Evolutionary conservation across 345 rosid species (phyloP).

Genomic region (Conringia planisiliqua): DNA sequence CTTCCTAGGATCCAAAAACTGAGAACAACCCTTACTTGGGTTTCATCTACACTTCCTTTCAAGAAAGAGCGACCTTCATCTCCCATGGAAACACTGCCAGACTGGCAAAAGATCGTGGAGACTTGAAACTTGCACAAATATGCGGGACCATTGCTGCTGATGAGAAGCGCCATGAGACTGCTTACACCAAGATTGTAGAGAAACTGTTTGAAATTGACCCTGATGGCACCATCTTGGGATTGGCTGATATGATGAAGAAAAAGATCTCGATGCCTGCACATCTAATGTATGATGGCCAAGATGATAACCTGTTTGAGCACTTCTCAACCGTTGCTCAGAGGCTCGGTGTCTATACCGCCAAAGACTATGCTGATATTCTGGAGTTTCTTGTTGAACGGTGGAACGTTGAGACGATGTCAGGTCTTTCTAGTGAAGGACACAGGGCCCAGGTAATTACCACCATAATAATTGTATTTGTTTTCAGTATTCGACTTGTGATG

Average conservation of each 20-base stretch:
- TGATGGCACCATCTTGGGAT: conserved; percentile 52
- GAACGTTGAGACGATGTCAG: conserved; percentile 49
- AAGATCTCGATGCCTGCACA: conserved; percentile 51
- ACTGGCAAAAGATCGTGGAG: conserved; percentile 58
- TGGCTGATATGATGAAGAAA: conserved; percentile 65
- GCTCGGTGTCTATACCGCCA: conserved; percentile 59
- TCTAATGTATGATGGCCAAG: conserved; percentile 64
- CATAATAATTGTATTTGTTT: background rate
- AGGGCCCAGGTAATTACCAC: conserved; percentile 41
- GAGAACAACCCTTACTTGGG: conserved; percentile 76
- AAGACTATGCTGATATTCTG: conserved; percentile 64
- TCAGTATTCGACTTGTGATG: background rate
- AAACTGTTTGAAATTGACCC: conserved; percentile 66
- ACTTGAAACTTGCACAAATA: conserved; percentile 58
- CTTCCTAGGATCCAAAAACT: conserved; percentile 62
- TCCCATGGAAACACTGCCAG: conserved; percentile 80
- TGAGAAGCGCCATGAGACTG: conserved; percentile 71
- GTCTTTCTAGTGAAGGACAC: conserved; percentile 57
- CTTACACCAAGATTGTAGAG: conserved; percentile 66
- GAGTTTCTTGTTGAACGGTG: conserved; percentile 65
- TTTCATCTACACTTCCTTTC: conserved; percentile 73
- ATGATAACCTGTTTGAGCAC: conserved; percentile 61
- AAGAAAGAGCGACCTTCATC: conserved; percentile 74
- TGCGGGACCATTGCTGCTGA: conserved; percentile 71
- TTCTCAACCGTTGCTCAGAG: conserved; percentile 66